Percentiles rank a stretch among this genome's conserved stretches.
Evolutionary conservation across 495 filamentous ascomycete genomes (phyloP).

Genomic region (Hyaloscypha bicolor): DNA sequence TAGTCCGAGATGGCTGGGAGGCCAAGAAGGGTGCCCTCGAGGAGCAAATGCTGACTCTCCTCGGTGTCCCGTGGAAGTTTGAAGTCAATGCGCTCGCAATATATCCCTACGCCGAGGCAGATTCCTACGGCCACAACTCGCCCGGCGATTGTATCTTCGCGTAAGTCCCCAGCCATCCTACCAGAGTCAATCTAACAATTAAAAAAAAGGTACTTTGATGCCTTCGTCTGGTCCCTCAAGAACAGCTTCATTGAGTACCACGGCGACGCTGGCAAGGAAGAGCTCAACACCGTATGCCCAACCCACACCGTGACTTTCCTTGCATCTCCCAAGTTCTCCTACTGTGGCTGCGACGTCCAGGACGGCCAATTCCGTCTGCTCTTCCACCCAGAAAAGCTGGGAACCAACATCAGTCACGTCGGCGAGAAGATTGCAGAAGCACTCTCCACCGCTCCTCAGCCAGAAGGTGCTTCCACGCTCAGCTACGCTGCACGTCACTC

Average conservation of each 20-base stretch:
- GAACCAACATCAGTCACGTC: slow-evolving; percentile 45
- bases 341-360: slow-evolving; percentile 46
- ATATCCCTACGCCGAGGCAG: slow-evolving; percentile 50
- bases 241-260: slow-evolving; percentile 36
- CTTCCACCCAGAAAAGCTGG: slow-evolving; percentile 46
- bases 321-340: slow-evolving; percentile 43
- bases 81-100: slow-evolving; percentile 49
- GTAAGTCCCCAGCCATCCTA: slow-evolving; percentile 33
- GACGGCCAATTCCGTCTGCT: slow-evolving; percentile 50
- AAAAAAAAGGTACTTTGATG: slow-evolving; percentile 44
- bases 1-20: slow-evolving; percentile 58
- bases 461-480: slow-evolving; percentile 35
- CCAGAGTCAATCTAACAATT: slow-evolving; percentile 4
- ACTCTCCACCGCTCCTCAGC: slow-evolving; percentile 45
- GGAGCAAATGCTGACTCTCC: slow-evolving; percentile 41
- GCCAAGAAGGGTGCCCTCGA: slow-evolving; percentile 47
- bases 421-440: slow-evolving; percentile 41
- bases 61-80: slow-evolving; percentile 50
- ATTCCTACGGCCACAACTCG: slow-evolving; percentile 46
- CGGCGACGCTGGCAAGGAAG: slow-evolving; percentile 41
- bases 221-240: slow-evolving; percentile 43
- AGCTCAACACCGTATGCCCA: slow-evolving; percentile 50
- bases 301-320: slow-evolving; percentile 49
- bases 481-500: slow-evolving; percentile 45
- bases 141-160: slow-evolving; percentile 46